Conservation (phyloP, 2,329 filamentous ascomycete genomes). For the Diplodia sapinea region DNA sequence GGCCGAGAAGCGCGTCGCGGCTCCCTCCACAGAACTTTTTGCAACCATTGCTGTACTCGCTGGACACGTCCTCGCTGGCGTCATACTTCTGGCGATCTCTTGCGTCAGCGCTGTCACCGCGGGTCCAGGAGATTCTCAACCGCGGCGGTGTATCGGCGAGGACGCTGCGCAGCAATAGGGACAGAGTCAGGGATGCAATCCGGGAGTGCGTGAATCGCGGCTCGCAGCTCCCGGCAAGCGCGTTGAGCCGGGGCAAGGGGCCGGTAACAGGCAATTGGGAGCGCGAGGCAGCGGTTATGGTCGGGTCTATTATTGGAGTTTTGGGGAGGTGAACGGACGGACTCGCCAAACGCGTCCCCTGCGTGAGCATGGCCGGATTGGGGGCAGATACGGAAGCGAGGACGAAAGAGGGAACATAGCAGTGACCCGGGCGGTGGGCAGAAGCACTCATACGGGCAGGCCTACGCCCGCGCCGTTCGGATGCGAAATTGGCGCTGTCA, state of each 20-base stretch:
- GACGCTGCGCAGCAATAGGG: slow-evolving; percentile 77
- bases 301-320: slow-evolving; percentile 76
- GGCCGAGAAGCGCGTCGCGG: slow-evolving; percentile 50
- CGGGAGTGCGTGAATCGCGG: slow-evolving; percentile 83
- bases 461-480: not conserved
- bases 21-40: slow-evolving; percentile 62
- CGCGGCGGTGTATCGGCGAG: slow-evolving; percentile 84
- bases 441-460: not conserved
- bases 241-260: slow-evolving; percentile 53
- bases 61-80: slow-evolving; percentile 85
- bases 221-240: slow-evolving; percentile 67
- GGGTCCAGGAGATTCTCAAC: slow-evolving; percentile 83
- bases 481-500: not conserved
- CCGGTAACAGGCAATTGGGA: slow-evolving; percentile 71
- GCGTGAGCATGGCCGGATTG: slow-evolving; percentile 3
- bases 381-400: slow-evolving; percentile 4
- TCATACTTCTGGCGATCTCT: slow-evolving; percentile 94
- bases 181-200: slow-evolving; percentile 76
- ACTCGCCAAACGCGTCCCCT: slow-evolving; percentile 2
- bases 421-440: not conserved
- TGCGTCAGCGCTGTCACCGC: slow-evolving; percentile 74
- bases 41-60: slow-evolving; percentile 71
- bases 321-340: slow-evolving; percentile 42
- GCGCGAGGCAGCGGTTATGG: slow-evolving; percentile 92
- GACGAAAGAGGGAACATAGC: slow-evolving; percentile 18